These are phyloP conservation scores for Cytospora piceicola DNA, from an alignment of 2,329 filamentous ascomycete genomes.

Conservation along the genomic window DNA sequence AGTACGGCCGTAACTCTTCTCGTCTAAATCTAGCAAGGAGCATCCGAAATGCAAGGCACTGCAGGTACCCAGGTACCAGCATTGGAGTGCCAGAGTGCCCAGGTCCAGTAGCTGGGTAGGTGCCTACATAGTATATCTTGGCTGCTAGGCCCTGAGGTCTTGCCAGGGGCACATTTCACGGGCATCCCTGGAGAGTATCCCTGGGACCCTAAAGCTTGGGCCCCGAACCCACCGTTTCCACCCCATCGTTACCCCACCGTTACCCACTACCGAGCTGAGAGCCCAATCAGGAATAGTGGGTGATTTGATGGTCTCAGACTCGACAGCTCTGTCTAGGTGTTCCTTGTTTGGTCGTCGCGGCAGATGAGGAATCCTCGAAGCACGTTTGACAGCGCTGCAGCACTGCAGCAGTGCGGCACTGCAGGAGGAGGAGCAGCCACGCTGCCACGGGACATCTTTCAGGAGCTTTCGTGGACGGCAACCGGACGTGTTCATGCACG, in stretches of 20 bases:
- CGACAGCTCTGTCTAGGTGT: not conserved
- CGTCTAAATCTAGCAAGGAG: not conserved
- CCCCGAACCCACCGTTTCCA: not conserved
- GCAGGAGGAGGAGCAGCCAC: not conserved
- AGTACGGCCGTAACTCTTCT: not conserved
- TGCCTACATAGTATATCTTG: no score
- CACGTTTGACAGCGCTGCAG: not conserved
- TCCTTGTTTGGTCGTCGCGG: constrained; percentile 3
- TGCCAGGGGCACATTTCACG: constrained; percentile 1
- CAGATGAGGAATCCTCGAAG: not conserved
- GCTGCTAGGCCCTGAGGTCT: no score
- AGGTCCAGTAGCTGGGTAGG: no score
- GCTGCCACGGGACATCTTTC: not conserved
- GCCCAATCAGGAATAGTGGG: constrained; percentile 19
- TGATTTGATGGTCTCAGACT: constrained; percentile 5
- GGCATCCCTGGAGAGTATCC: not conserved
- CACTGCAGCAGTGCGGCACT: not conserved
- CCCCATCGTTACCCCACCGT: constrained; percentile 2
- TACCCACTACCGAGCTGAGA: constrained; percentile 16
- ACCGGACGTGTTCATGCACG: constrained; percentile 22
- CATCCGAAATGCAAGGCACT: not conserved
- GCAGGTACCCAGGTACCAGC: not conserved
- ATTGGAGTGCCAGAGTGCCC: no score
- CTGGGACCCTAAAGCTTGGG: constrained; percentile 3
- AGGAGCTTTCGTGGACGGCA: no score